These are phyloP conservation scores for Auricularia auricula-judae DNA, from an alignment of 768 basidiomycete genomes.

Conservation along the genomic window DNA sequence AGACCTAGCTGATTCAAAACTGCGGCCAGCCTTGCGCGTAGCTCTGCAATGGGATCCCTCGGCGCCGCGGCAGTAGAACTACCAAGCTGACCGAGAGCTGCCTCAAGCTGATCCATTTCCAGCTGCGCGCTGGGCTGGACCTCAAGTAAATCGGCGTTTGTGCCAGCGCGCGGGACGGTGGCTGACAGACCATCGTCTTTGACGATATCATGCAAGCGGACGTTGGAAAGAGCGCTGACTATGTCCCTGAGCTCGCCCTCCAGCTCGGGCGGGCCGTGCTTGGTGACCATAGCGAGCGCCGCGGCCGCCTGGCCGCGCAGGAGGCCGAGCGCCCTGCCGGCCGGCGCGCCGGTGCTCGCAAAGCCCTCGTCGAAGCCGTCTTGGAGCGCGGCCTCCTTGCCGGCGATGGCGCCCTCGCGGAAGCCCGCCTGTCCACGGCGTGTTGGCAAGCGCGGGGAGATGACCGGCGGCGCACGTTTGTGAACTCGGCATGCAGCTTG, in stretches of 20 bases:
- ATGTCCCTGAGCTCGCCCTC: constrained; percentile 43
- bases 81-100: background rate
- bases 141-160: background rate
- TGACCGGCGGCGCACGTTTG: constrained; percentile 37
- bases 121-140: background rate
- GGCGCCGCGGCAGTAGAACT: background rate
- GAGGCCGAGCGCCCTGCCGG: constrained; percentile 67
- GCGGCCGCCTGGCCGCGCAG: constrained; percentile 65
- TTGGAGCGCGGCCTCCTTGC: constrained; percentile 81
- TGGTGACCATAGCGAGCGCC: constrained; percentile 42
- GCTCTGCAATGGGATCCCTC: too few species aligned
- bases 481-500: constrained; percentile 57
- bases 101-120: background rate
- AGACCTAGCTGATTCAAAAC: too few species aligned
- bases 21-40: too few species aligned
- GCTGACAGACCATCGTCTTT: background rate
- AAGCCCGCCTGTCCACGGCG: constrained; percentile 61
- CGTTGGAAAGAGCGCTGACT: constrained; percentile 37
- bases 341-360: constrained; percentile 53
- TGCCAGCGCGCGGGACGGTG: background rate
- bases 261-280: constrained; percentile 6
- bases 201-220: constrained; percentile 60
- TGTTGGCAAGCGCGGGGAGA: constrained; percentile 1
- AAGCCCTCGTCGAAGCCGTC: constrained; percentile 86
- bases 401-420: constrained; percentile 90